Base-by-base conservation (phyloP, 2,329 filamentous ascomycete species). In the Beauveria varroae region DNA sequence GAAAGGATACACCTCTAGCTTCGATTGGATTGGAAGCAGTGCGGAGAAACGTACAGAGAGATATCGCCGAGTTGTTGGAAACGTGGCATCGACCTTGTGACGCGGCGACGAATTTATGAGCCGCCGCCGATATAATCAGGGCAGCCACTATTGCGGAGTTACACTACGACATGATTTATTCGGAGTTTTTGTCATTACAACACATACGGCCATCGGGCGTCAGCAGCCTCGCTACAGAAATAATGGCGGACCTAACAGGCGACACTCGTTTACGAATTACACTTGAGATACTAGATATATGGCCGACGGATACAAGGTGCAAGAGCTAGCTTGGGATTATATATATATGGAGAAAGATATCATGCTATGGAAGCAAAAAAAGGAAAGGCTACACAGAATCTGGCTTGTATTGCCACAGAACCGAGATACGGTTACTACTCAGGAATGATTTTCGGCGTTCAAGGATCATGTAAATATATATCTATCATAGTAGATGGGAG, bases 221-320 rank as follows among this genome's bases (percentile, higher is more conserved):
- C 37, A 40, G 51, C 40, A 44, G 34, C 6, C 41, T 41, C 50
- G 50, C 43, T 49, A 47, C 34, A 54, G 50, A 60, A 49, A 54
- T 20, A 54, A 54, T 53, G 50, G 57, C 50, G 50, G 24, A 22
- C 24, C 28, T 14, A 22, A 54, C 47, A 20, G 24, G 26, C 28
- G 22, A 54, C 41, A 30, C 34, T 20, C 26, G 20, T 54, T 22
- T 34, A 72, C 63, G 60, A 67, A 67, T 64, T 68, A 71, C 63
- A 67, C 65, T 64, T 63, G 64, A 65, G 65, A 56, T 51, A 68
- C 67, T 69, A 70, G 68, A 69, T 64, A 67, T 60, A 60, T 54
- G 50, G 57, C 28, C 34, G 50, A 24, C 28, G 57, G 43, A 54
- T 41, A 60, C 50, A 24, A 51, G 47, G 28, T 51, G 37, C 50